Evolutionary conservation across 1,284 basidiomycete species (phyloP).

Genomic region (Rhodotorula sp.): DNA sequence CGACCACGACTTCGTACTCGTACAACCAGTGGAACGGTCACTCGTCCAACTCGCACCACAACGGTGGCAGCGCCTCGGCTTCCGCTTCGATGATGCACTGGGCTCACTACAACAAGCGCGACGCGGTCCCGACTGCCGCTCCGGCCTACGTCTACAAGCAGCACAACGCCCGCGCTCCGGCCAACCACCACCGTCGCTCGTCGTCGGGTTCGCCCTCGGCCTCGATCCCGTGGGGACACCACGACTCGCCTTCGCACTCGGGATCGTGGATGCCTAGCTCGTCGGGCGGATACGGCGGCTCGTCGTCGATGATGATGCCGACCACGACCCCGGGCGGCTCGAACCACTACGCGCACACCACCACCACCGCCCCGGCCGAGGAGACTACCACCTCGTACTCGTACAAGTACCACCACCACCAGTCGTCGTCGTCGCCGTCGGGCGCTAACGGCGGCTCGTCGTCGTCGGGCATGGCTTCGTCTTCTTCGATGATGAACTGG

Average conservation of each 20-base stretch:
- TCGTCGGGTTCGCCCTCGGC: not conserved
- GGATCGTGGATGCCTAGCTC: too few species aligned
- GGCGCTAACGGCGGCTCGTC: not conserved
- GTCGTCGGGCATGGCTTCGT: not conserved
- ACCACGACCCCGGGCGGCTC: not conserved
- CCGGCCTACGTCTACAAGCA: not conserved
- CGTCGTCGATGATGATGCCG: constrained; percentile 1
- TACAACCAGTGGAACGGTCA: not conserved
- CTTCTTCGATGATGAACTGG: not conserved
- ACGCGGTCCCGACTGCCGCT: not conserved
- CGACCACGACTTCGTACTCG: not conserved
- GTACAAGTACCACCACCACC: constrained; percentile 31
- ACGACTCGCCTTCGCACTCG: too few species aligned
- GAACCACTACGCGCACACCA: not conserved
- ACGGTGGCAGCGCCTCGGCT: not conserved
- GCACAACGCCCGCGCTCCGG: not conserved
- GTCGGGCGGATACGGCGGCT: not conserved
- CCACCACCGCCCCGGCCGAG: constrained; percentile 4
- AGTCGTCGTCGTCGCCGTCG: not conserved
- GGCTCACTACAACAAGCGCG: not conserved
- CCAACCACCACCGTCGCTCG: not conserved
- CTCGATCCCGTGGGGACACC: too few species aligned
- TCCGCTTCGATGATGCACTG: not conserved
- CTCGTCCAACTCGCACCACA: not conserved
- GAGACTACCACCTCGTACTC: constrained; percentile 25